These are phyloP conservation scores for Didymellaceae sp. DNA, from an alignment of 2,329 filamentous ascomycete genomes.

Conservation along the genomic window DNA sequence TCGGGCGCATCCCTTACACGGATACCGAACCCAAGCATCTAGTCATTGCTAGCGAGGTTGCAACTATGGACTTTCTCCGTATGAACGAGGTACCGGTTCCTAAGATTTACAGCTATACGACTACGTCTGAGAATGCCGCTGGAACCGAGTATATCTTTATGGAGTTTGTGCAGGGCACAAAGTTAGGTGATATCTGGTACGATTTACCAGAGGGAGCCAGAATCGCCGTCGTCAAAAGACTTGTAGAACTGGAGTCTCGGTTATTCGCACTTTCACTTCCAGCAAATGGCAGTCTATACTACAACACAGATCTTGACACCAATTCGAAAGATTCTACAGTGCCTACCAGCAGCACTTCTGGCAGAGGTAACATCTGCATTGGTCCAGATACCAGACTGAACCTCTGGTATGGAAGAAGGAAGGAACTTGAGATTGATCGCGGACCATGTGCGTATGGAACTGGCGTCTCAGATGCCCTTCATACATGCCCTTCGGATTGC, in stretches of 20 bases:
- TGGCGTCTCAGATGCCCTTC: not conserved
- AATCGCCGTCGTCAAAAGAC: constrained; percentile 28
- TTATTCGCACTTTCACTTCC: constrained; percentile 36
- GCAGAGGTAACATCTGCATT: constrained; percentile 32
- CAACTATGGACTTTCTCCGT: constrained; percentile 46
- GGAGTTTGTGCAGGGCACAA: constrained; percentile 44
- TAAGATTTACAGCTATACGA: constrained; percentile 44
- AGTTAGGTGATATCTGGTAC: constrained; percentile 46
- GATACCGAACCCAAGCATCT: constrained; percentile 30
- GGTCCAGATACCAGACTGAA: constrained; percentile 38
- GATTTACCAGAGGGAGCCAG: constrained; percentile 29
- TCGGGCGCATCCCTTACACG: constrained; percentile 36
- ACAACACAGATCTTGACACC: constrained; percentile 23
- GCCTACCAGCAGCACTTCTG: constrained; percentile 5
- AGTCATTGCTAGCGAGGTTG: constrained; percentile 48
- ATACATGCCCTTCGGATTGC: no score
- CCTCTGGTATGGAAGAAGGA: constrained; percentile 42
- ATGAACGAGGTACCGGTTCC: constrained; percentile 47
- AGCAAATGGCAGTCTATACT: constrained; percentile 46
- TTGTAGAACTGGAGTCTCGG: constrained; percentile 39
- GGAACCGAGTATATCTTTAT: constrained; percentile 51
- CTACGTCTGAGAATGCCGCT: constrained; percentile 45
- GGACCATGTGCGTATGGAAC: constrained; percentile 41
- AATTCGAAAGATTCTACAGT: constrained; percentile 23
- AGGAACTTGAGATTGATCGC: constrained; percentile 30